A percentile compares a stretch with the other conserved stretches of the same genome.
Conservation (phyloP, 2,329 filamentous ascomycete species). For the Botrytis fragariae region DNA sequence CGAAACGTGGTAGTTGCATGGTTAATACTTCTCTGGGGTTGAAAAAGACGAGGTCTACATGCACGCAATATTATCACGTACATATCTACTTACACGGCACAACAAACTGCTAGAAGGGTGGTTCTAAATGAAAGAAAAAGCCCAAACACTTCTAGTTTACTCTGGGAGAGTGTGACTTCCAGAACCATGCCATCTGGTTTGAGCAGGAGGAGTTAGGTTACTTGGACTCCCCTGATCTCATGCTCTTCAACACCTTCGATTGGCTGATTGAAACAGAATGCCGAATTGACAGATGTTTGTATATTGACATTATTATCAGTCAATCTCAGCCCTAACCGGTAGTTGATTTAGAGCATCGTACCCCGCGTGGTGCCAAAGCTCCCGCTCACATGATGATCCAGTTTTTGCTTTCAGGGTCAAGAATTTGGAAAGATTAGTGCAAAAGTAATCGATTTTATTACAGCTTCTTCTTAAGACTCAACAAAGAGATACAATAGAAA, state of each 20-base stretch:
- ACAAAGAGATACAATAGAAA: background rate
- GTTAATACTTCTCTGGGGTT: too few species aligned
- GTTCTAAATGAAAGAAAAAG: background rate
- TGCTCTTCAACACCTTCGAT: background rate
- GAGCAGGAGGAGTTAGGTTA: background rate
- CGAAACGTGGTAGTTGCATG: too few species aligned
- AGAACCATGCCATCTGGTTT: background rate
- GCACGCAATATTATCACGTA: background rate
- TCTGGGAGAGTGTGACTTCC: background rate
- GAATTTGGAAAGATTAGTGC: background rate
- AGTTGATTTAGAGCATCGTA: too few species aligned
- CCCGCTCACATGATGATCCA: too few species aligned
- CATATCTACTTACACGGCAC: background rate
- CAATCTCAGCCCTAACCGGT: too few species aligned
- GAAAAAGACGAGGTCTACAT: background rate
- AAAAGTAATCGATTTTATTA: background rate
- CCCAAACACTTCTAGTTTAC: background rate
- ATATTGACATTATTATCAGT: accelerated
- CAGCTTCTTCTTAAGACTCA: background rate
- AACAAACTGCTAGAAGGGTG: background rate
- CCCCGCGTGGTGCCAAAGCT: background rate
- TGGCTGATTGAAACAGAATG: too few species aligned
- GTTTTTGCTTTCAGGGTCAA: background rate
- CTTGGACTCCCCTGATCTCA: background rate
- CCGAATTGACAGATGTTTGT: too few species aligned